A percentile compares a stretch with the other conserved stretches of the same genome.
phyloP scores from a whole-genome alignment of 768 basidiomycete genomes.

The Asterophora parasitica region DNA sequence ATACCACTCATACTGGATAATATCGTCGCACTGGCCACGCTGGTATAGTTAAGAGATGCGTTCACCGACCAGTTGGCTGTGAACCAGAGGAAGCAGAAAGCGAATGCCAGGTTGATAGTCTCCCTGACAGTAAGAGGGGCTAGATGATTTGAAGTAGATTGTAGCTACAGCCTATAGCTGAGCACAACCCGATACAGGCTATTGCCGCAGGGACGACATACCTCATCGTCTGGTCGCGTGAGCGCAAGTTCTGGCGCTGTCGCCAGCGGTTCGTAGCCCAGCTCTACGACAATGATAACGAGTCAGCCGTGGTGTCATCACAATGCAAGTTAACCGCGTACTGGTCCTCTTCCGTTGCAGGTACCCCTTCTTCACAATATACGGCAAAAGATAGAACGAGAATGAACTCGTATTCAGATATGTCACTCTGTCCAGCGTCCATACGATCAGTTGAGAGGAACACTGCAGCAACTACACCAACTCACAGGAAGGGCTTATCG shows the following conservation, averaged over 20 bases:
- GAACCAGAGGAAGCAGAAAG: slow-evolving; percentile 91
- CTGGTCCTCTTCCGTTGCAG: not conserved
- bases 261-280: slow-evolving; percentile 23
- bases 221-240: slow-evolving; percentile 6
- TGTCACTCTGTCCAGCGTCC: slow-evolving; percentile 63
- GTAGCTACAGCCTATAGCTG: slow-evolving; percentile 1
- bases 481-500: slow-evolving; percentile 83
- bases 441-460: not conserved
- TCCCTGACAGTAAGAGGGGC: slow-evolving; percentile 54
- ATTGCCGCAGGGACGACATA: not conserved
- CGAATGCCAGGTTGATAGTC: slow-evolving; percentile 72
- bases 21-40: slow-evolving; percentile 91
- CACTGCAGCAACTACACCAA: slow-evolving; percentile 4
- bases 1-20: slow-evolving; percentile 85
- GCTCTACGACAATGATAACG: slow-evolving; percentile 6
- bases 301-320: not conserved
- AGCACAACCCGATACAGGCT: not conserved
- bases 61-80: slow-evolving; percentile 91
- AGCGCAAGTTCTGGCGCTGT: slow-evolving; percentile 14
- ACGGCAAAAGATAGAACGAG: slow-evolving; percentile 70
- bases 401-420: slow-evolving; percentile 94
- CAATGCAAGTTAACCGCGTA: not conserved
- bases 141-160: slow-evolving; percentile 2
- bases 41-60: slow-evolving; percentile 78
- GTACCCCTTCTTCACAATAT: slow-evolving; percentile 13